These are phyloP conservation scores for Microdochium bolleyi DNA, from an alignment of 2,329 filamentous ascomycete species.

Conservation along the genomic window DNA sequence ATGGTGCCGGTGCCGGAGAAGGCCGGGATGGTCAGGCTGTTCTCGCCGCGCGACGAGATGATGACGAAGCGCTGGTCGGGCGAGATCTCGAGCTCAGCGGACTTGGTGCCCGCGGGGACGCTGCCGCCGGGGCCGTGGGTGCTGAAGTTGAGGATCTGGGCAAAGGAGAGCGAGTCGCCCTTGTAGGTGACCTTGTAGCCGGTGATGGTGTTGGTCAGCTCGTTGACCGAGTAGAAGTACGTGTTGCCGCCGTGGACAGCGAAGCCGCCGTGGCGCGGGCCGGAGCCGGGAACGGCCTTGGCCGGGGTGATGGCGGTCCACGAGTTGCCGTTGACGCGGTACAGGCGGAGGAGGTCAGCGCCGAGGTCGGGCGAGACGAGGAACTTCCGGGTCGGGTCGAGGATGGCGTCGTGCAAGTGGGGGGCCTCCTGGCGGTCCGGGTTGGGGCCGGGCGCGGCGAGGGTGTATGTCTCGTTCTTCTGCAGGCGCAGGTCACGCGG, in stretches of 20 bases:
- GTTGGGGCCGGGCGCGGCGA: slow-evolving; percentile 27
- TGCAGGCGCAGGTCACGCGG: slow-evolving; percentile 25
- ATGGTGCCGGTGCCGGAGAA: slow-evolving; percentile 28
- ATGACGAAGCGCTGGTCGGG: slow-evolving; percentile 55
- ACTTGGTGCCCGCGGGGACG: slow-evolving; percentile 32
- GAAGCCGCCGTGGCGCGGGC: slow-evolving; percentile 61
- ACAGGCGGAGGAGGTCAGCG: slow-evolving; percentile 52
- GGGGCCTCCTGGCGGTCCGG: slow-evolving; percentile 44
- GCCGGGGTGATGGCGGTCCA: slow-evolving; percentile 32
- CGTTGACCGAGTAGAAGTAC: slow-evolving; percentile 53
- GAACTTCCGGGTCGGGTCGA: slow-evolving; percentile 58
- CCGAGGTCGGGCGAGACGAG: slow-evolving; percentile 60
- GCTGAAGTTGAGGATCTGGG: slow-evolving; percentile 35
- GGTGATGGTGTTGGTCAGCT: slow-evolving; percentile 49
- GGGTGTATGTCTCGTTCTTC: slow-evolving; percentile 29
- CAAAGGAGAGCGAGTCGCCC: slow-evolving; percentile 31
- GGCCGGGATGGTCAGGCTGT: slow-evolving; percentile 39
- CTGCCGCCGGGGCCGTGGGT: slow-evolving; percentile 35
- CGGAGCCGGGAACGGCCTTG: slow-evolving; percentile 40
- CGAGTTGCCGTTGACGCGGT: slow-evolving; percentile 37
- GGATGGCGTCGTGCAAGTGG: slow-evolving; percentile 56
- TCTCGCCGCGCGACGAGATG: slow-evolving; percentile 60
- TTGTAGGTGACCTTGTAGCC: slow-evolving; percentile 49
- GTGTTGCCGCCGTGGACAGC: slow-evolving; percentile 31
- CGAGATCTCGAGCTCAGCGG: slow-evolving; percentile 50